Evolutionary conservation across 345 rosid species (phyloP), one percentile per base, ranked within the genome.

Genomic region (Capsella bursapastoris): DNA sequence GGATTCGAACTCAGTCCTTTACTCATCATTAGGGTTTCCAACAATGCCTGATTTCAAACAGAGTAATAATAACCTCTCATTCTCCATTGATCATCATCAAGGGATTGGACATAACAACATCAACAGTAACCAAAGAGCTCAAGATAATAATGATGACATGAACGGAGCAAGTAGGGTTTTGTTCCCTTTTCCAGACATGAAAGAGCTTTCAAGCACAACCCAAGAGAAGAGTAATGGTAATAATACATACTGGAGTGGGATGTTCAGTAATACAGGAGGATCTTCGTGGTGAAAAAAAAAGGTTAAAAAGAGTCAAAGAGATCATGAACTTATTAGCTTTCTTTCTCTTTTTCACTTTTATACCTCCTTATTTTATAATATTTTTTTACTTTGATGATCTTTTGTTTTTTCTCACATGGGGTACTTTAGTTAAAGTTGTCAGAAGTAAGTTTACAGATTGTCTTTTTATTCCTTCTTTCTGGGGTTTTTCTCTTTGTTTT

Each of bases 391-490:
- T 70, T 70, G 61, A 70, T 70, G 80, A 70, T 77, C 71, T 62
- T 50, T 60, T 43, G 29, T 60, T 77, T 71, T 57, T 77, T 77
- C 67, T 77, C 80, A 77, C 80, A 77, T 77, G 80, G 76, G 76
- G 57, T 57, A 58, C 80, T 77, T 77, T 77, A 77, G 72, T 64
- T 77, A 77, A 77, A 77, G 80, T 50, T 77, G 76, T 77, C 80
- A 57, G 76, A 66, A 57, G 41, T 76, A 71, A 77, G 76, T 64
- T 71, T 64, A 64, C 68, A 67, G 72, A 77, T 29, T 57, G 62
- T 64, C 80, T 58, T 71, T 71, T 64, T 8, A 48, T 60, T 67
- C 60, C 52, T 31, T 41, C 14, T 32, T 59, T 67, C 27, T 2
- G 37, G 32, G 15, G 7, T 64, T 45, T 25, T 40, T 14, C 10